Evolutionary conservation across 2,329 filamentous ascomycete genomes (phyloP), one percentile per base, ranked within the genome.

Genomic region (Colletotrichum tamarilloi): DNA sequence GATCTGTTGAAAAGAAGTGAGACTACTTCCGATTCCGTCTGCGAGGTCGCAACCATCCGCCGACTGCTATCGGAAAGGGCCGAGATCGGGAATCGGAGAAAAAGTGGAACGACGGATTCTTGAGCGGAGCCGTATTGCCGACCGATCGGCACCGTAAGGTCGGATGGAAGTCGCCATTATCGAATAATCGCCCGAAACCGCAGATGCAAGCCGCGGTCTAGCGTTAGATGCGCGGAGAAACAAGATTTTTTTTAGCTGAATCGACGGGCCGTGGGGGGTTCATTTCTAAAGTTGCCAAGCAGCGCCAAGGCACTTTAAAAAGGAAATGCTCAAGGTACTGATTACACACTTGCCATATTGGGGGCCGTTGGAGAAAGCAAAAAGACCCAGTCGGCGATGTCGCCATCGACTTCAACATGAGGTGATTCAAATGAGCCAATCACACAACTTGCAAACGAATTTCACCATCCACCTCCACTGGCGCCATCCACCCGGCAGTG

Each of bases 331-430:
- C 26, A 0, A 0, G 0, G 26, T 26, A 26, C 26, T 26, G 0
- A 26, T 26, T 26, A 26, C 26, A 5, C 26, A 26, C 26, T 26
- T 26, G 59, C 55, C 30, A 22, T 11, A 0, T 28, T 14, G 59
- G 70, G 28, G 59, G 60, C 28, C n/a, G 5, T 46, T 12, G 53
- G 55, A 57, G 35, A 32, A 28, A 62, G 8, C 11, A 16, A 55
- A 57, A 11, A 30, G 24, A 57, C 55, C 55, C 55, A 38, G 67
- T 42, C 19, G 32, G 46, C 19, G 55, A 73, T 73, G 70, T 70
- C 70, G 70, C 70, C 67, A 73, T 73, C 59, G 67, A 38, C 26
- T 65, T 65, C 6, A 26, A 70, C 70, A 73, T 73, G 70, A 70
- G 66, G 70, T 73, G 70, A 73, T 73, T 35, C 22, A 14, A 3